Base-by-base conservation (phyloP, 2,329 filamentous ascomycete species). In the Trichophyton simii region DNA sequence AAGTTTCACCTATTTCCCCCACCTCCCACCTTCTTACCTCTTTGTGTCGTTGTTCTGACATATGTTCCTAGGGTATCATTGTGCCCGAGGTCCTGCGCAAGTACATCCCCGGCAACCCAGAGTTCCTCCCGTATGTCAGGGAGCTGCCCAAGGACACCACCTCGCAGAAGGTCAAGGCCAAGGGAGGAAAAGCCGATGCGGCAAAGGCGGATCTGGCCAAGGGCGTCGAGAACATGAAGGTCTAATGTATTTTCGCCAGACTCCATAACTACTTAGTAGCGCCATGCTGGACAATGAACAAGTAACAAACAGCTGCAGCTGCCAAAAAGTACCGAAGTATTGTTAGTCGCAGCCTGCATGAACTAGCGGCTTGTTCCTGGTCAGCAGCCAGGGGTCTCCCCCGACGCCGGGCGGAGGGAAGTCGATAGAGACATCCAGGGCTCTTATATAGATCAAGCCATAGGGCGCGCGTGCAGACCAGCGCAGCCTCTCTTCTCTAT, bases 81-180 rank as follows among this genome's bases (percentile, higher is more conserved):
- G 87, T 96, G 38, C 91, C 91, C 0, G 87, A 91, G 75, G 86
- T 87, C 54, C 81, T 96, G 63, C 84, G 89, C 68, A 92, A 91
- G 76, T 97, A 95, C 74, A 87, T 97, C 59, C 91, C 91, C 1
- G 92, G 91, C 38, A 81, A 89, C 46, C 91, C 90, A 0, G 90
- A 92, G 58, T 96, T 96, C 75, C 81, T 99, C 64, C 88, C 89
- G 1, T 99, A 88, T 72, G 84, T 85, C 60, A 94, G 91, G 77
- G 92, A 96, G 67, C 79, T 92, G 42, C 85, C 88, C 9, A 91
- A 92, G 75, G 85, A 91, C 67, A 80, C 82, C 9, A 87, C 83
- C 44, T 85, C 82, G 46, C 75, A 79, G 66, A 86, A 85, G 74
- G 72, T 74, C 34, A 82, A 80, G 68, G 66, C 66, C 25, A 77